phyloP scores from a whole-genome alignment of 306 rosid species.

The Quercus suber region DNA sequence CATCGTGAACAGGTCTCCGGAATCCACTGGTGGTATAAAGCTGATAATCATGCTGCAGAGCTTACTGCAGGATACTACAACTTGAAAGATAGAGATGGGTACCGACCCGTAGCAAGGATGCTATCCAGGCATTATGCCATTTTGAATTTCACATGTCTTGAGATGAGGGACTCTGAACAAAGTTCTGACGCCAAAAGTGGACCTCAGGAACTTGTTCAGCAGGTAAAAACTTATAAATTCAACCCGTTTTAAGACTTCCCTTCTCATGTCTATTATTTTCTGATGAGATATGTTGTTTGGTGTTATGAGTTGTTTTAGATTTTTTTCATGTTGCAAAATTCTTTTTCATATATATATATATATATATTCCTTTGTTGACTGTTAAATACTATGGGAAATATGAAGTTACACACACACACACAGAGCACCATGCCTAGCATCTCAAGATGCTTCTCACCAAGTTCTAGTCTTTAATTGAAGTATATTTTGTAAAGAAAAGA shows the following conservation, averaged over 20 bases:
- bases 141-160: conserved; percentile 84
- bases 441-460: background rate
- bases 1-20: conserved; percentile 65
- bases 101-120: conserved; percentile 83
- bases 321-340: background rate
- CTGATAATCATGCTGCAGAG: conserved; percentile 80
- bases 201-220: conserved; percentile 81
- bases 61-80: conserved; percentile 91
- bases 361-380: background rate
- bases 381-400: background rate
- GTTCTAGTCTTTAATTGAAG: background rate
- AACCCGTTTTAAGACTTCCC: background rate
- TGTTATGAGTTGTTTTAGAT: background rate
- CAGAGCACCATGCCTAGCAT: background rate
- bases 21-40: conserved; percentile 93
- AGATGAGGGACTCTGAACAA: conserved; percentile 83
- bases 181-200: conserved; percentile 51
- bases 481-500: background rate
- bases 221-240: conserved; percentile 36
- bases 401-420: background rate
- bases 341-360: background rate
- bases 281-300: background rate
- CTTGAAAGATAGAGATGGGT: conserved; percentile 72
- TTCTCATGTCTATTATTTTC: background rate
- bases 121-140: conserved; percentile 66